phyloP scores from a whole-genome alignment of 192 early-diverging fungal species.

The Neocallimastix lanati region DNA sequence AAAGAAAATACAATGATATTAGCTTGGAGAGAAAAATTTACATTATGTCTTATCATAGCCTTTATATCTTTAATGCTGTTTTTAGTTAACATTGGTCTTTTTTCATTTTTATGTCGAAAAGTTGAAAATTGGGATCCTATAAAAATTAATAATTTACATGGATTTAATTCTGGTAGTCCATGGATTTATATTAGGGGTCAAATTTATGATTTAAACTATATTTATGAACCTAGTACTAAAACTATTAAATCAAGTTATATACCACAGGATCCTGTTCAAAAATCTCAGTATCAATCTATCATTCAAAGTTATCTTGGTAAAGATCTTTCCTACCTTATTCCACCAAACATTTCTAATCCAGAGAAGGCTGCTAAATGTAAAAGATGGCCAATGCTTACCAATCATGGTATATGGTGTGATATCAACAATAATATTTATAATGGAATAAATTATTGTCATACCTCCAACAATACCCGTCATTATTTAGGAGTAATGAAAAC shows the following conservation, averaged over 20 bases:
- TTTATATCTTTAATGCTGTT: background rate
- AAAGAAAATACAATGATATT: background rate
- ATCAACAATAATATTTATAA: background rate
- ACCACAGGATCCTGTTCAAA: background rate
- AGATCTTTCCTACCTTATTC: background rate
- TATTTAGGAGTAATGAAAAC: background rate
- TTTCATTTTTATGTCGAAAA: background rate
- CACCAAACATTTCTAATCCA: background rate
- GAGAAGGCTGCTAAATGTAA: background rate
- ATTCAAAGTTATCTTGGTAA: background rate
- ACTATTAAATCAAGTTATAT: background rate
- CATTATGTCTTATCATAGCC: background rate
- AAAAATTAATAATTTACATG: background rate
- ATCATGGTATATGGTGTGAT: background rate
- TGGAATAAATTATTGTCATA: background rate
- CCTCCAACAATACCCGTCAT: background rate
- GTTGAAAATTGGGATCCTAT: background rate
- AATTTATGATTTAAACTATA: background rate
- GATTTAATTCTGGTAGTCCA: background rate
- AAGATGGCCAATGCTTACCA: background rate
- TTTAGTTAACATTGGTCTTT: background rate
- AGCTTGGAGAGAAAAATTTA: background rate
- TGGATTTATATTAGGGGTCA: background rate
- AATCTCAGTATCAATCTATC: background rate
- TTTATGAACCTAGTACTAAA: background rate